Base-by-base conservation (phyloP, 495 filamentous ascomycete species). In the Penicillium flavigenum region DNA sequence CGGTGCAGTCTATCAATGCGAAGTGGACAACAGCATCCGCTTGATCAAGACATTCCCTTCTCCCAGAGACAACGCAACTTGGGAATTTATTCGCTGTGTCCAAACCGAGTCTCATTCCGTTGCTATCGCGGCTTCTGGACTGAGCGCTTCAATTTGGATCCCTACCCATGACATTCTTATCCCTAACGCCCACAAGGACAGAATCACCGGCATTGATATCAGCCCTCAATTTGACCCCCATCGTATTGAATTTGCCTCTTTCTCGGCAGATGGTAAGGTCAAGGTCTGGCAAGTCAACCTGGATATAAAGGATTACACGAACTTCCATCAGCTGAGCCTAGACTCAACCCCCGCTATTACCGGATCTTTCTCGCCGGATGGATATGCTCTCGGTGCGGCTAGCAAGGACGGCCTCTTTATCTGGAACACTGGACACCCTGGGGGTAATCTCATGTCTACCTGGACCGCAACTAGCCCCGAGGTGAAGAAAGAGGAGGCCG, bases 321-420 rank as follows among this genome's bases (percentile, higher is more conserved):
- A 86, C 27, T 48, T 81, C 26, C 78, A 81, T 47, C 66, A 60
- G 8, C 61, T 83, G n/a, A 64, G 66, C 24, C 63, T 83, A 10
- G 76, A 74, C 2, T 75, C 77, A 0, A 72, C 70, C 2, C 81
- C 87, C 0, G 83, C 87, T 39, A 74, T 86, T 38, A 81, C 82
- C 11, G 73, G 88, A 42, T 76, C 84, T 12, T 89, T 91, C 59
- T 88, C 87, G 0, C 86, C 89, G 0, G 87, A 91, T 59, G 88
- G 89, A 11, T 83, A 80, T 42, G 83, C 86, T 47, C 75, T 92
- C 39, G 86, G 88, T 22, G 88, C 83, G 14, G 88, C 85, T 11
- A 86, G 84, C 20, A 80, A 74, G 51, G 81, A 87, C 52, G 78
- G 73, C 47, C 76, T 91, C 19, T 75, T 88, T 42, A 85, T 91